Evolutionary conservation across 176 grass and related monocot species (phyloP), one percentile per base, ranked within the genome.

Genomic region (Juncus inflexus): DNA sequence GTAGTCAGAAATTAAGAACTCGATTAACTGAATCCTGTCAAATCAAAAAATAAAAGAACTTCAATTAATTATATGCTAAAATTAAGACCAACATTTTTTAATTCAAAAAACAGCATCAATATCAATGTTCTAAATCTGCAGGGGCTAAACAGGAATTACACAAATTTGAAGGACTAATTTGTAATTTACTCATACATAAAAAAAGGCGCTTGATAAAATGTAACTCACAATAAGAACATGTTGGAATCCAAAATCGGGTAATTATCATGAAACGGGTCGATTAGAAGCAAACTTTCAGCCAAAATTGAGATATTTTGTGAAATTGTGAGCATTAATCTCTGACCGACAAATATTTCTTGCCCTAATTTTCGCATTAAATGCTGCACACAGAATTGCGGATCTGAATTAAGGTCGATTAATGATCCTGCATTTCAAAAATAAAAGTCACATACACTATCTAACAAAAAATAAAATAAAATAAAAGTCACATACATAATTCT

Each of bases 141-240:
- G 12, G n/a, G 41, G 10, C 57, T 37, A 64, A 15, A n/a, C 7
- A 14, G 9, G 59, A 57, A n/a, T 40, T 66, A 9, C 42, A 15
- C 15, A 68, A 45, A 45, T 50, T 61, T 50, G 14, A 56, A 42
- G 50, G 43, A 47, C 43, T 9, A 47, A 6, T 47, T 47, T 47
- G 43, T 47, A 47, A 47, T 47, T 47, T 47, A 47, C 6, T 47
- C 43, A 47, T 47, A 47, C 4, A 72, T 68, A 38, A 65, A 65
- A 45, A 65, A 65, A 45, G 51, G 47, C 38, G 38, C 6, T 62
- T 57, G 62, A 42, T 42, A 55, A 80, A 51, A 41, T 55, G 16
- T 65, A 74, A 7, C 84, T 81, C 83, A 91, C 87, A 91, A 81
- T 49, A 96, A 74, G 64, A 91, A 96, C 78, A 96, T 86, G 79